phyloP scores from a whole-genome alignment of 208 protist genomes.

The Leishmania martiniquensis region DNA sequence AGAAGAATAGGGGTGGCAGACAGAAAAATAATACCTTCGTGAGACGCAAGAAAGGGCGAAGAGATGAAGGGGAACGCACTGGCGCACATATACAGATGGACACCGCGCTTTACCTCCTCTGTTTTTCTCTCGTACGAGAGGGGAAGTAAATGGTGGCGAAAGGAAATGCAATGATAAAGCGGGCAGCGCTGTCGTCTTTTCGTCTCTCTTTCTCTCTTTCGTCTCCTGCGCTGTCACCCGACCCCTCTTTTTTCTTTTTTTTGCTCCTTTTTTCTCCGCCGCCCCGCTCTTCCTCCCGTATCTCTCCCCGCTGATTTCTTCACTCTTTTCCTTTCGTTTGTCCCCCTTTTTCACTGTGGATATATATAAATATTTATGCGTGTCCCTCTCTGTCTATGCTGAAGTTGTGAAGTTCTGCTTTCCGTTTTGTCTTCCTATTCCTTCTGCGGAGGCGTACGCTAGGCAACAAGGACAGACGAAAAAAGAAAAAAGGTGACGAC shows the following conservation, averaged over 20 bases:
- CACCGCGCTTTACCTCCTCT: too few species aligned
- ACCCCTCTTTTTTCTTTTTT: not conserved
- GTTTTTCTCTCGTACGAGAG: too few species aligned
- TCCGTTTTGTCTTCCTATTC: too few species aligned
- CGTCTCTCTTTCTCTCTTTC: not conserved
- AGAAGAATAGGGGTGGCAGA: not conserved
- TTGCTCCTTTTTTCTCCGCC: not conserved
- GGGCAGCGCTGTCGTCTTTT: not conserved
- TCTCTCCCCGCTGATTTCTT: not conserved
- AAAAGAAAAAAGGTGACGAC: not conserved
- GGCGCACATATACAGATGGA: not conserved
- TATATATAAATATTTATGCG: not conserved
- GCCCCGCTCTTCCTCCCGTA: not conserved
- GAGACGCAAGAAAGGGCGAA: not conserved
- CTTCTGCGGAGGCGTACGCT: too few species aligned
- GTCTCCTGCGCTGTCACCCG: too few species aligned
- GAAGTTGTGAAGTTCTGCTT: too few species aligned
- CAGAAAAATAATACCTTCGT: not conserved
- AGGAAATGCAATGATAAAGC: too few species aligned
- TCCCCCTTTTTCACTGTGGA: not conserved
- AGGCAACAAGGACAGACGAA: not conserved
- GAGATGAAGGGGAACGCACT: not conserved
- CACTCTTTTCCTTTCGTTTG: not conserved
- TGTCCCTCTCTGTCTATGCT: too few species aligned
- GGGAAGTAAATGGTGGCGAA: too few species aligned